phyloP scores from a whole-genome alignment of 164 flowering plant genomes.

The Magnolia sinica region DNA sequence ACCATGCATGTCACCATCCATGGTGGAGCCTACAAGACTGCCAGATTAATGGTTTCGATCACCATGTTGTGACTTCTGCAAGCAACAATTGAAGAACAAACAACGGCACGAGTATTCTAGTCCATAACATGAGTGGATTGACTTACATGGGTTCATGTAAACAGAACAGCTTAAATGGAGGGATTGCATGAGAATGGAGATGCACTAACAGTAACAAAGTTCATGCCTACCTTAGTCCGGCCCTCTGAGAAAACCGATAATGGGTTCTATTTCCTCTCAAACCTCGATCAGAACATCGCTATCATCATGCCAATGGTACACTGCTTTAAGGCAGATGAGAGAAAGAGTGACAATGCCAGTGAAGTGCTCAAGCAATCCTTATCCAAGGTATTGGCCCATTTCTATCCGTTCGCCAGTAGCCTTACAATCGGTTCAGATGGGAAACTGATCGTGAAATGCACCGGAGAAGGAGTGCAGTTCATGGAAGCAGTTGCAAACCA shows the following conservation, averaged over 20 bases:
- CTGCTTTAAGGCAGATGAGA: slow-evolving; percentile 6
- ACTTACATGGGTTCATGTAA: no score
- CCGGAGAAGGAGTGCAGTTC: slow-evolving; percentile 15
- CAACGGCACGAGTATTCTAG: no score
- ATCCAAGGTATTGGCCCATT: slow-evolving; percentile 19
- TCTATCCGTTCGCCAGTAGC: slow-evolving; percentile 21
- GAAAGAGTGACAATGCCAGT: background rate
- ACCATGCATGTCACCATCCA: slow-evolving; percentile 3
- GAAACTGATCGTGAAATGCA: slow-evolving; percentile 18
- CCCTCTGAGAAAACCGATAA: background rate
- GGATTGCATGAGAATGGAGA: background rate
- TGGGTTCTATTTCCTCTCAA: slow-evolving; percentile 16
- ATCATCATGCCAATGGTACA: slow-evolving; percentile 8
- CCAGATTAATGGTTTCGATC: no score
- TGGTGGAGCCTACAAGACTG: no score
- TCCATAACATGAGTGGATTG: no score
- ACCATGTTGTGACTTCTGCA: no score
- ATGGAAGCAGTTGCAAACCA: slow-evolving; percentile 25
- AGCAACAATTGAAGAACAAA: no score
- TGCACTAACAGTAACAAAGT: background rate
- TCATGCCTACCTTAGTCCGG: slow-evolving; percentile 1
- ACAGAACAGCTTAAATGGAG: slow-evolving; percentile 2
- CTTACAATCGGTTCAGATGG: slow-evolving; percentile 14
- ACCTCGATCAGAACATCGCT: slow-evolving; percentile 17
- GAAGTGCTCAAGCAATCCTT: slow-evolving; percentile 14